These are phyloP conservation scores for Aureoboletus auriporus DNA, from an alignment of 768 basidiomycete species.

Conservation along the genomic window DNA sequence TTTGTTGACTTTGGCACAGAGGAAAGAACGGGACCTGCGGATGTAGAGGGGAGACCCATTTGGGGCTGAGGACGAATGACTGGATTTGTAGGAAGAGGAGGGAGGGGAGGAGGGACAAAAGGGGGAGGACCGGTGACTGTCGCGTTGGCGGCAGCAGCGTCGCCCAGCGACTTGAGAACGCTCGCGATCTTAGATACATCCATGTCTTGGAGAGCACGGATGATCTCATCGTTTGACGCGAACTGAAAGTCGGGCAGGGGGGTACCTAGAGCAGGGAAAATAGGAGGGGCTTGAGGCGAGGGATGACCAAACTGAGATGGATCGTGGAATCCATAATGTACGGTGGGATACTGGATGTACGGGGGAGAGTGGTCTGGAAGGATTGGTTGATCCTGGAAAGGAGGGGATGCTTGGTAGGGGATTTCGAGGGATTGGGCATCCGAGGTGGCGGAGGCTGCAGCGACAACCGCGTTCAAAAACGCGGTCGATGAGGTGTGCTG, in stretches of 20 bases:
- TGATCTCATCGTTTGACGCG: slow-evolving; percentile 67
- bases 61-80: slow-evolving; percentile 33
- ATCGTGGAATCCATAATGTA: slow-evolving; percentile 27
- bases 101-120: slow-evolving; percentile 19
- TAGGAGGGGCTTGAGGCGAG: slow-evolving; percentile 26
- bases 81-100: slow-evolving; percentile 24
- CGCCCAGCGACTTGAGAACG: slow-evolving; percentile 62
- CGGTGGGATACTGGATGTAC: slow-evolving; percentile 29
- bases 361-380: slow-evolving; percentile 23
- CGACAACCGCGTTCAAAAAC: slow-evolving; percentile 61
- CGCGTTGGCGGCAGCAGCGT: slow-evolving; percentile 45
- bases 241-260: slow-evolving; percentile 36
- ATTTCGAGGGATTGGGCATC: slow-evolving; percentile 28
- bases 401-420: slow-evolving; percentile 29
- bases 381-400: slow-evolving; percentile 32
- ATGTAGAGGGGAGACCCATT: slow-evolving; percentile 40
- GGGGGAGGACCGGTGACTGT: slow-evolving; percentile 19
- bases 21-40: slow-evolving; percentile 39
- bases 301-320: slow-evolving; percentile 25
- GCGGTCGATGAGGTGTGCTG: slow-evolving; percentile 51
- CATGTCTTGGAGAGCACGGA: slow-evolving; percentile 68
- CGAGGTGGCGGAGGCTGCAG: slow-evolving; percentile 55
- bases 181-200: slow-evolving; percentile 65
- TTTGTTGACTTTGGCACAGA: slow-evolving; percentile 35
- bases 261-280: slow-evolving; percentile 16